Base-by-base conservation (phyloP, 2,329 filamentous ascomycete genomes). In the Verruconis gallopava region DNA sequence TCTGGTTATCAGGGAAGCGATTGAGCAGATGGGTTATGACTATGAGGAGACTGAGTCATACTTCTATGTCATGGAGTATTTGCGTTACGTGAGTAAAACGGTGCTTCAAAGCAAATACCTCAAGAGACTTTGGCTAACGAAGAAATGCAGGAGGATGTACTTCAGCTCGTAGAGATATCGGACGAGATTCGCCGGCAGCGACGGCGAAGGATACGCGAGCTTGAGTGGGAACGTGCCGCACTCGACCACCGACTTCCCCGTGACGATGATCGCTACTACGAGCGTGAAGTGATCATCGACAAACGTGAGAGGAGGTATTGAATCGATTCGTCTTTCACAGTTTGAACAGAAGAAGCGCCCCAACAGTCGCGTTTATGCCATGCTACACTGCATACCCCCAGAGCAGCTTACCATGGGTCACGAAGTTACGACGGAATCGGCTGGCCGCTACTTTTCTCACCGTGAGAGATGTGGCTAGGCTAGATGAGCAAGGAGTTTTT, bases 41-140 rank as follows among this genome's bases (percentile, higher is more conserved):
- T 96, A 79, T 55, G 85, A 95, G 57, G 88, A 96, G 68, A 91
- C 85, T 0, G 81, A 85, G 42, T 75, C 73, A 47, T 93, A 85
- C 62, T 96, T 83, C 62, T 96, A 95, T 60, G 77, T 96, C 36
- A 89, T 94, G 68, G 77, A 89, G 48, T 95, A 93, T 59, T 70
- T 98, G 41, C 69, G 72, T 64, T 86, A 91, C 56, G 88, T 94
- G 69, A 73, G 85, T 76, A n/a, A 9, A n/a, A 30, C n/a, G n/a
- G n/a, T n/a, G n/a, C n/a, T n/a, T n/a, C n/a, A n/a, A n/a, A n/a
- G n/a, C n/a, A n/a, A n/a, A 22, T 20, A n/a, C 38, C 13, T 37
- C 40, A 21, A 20, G 18, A 33, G 13, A 25, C 28, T 28, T 36
- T 39, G 6, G 14, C 34, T 20, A 21, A 63, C 69, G 53, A 69